Percentiles rank a stretch among this genome's conserved stretches.
Evolutionary conservation across 495 filamentous ascomycete genomes (phyloP).

Genomic region (Xylaria bambusicola): DNA sequence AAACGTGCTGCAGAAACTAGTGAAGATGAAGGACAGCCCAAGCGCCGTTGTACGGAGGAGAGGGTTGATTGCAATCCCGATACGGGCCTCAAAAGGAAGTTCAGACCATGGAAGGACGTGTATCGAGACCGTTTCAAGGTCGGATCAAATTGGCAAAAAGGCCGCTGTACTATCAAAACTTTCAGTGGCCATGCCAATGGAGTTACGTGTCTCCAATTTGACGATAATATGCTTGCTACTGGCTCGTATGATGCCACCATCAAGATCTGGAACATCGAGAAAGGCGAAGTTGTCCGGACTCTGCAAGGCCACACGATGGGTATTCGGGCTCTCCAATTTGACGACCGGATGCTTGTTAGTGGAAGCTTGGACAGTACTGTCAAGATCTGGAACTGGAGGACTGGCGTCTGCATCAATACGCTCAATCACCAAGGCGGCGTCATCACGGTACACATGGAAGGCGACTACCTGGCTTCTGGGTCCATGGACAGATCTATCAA

Average conservation of each 20-base stretch:
- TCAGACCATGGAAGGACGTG: slow-evolving; percentile 46
- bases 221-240: slow-evolving; percentile 87
- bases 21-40: slow-evolving; percentile 37
- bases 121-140: slow-evolving; percentile 88
- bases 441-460: slow-evolving; percentile 83
- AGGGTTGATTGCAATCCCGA: slow-evolving; percentile 13
- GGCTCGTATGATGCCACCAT: slow-evolving; percentile 94
- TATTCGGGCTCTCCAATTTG: slow-evolving; percentile 88
- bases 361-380: slow-evolving; percentile 77
- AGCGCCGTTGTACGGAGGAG: slow-evolving; percentile 51
- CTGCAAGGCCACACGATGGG: slow-evolving; percentile 78
- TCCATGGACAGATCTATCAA: slow-evolving; percentile 88
- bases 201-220: slow-evolving; percentile 94
- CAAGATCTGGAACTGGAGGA: slow-evolving; percentile 96
- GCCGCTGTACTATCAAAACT: slow-evolving; percentile 75
- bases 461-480: slow-evolving; percentile 78
- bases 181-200: slow-evolving; percentile 92
- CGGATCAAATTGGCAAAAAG: slow-evolving; percentile 94
- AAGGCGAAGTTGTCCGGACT: slow-evolving; percentile 79
- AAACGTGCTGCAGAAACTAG: slow-evolving; percentile 37
- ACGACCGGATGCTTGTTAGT: slow-evolving; percentile 86
- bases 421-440: slow-evolving; percentile 78
- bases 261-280: slow-evolving; percentile 94
- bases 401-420: slow-evolving; percentile 82
- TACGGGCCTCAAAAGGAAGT: slow-evolving; percentile 35